These are phyloP conservation scores for Phycomyces blakesleeanus DNA, from an alignment of 192 early-diverging fungal species.

Conservation along the genomic window DNA sequence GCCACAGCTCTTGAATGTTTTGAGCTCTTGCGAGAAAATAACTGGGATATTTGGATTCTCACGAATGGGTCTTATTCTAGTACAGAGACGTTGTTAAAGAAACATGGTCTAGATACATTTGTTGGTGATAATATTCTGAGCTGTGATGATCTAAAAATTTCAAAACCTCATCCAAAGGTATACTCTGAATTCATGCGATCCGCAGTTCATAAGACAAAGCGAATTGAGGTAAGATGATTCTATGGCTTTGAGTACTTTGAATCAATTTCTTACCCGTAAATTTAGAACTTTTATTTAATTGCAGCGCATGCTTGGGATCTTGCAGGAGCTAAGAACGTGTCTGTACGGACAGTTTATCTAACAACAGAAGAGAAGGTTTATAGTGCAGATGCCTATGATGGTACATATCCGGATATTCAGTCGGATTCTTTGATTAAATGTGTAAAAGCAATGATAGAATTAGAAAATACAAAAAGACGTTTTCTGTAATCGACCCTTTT, in stretches of 20 bases:
- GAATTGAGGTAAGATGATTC: slow-evolving; percentile 26
- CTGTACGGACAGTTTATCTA: slow-evolving; percentile 22
- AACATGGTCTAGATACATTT: not conserved
- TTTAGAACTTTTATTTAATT: slow-evolving; percentile 33
- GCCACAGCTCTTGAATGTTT: slow-evolving; percentile 13
- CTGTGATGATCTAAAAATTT: slow-evolving; percentile 26
- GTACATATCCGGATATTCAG: slow-evolving; percentile 18
- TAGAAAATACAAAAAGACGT: slow-evolving; percentile 6
- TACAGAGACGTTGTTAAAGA: slow-evolving; percentile 9
- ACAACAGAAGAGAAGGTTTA: slow-evolving; percentile 18
- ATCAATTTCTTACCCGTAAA: not conserved
- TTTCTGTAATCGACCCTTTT: not conserved
- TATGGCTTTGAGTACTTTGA: no score
- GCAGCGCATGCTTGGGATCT: slow-evolving; percentile 32
- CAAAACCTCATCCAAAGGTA: slow-evolving; percentile 36
- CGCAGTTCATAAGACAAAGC: slow-evolving; percentile 20
- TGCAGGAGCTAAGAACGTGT: slow-evolving; percentile 26
- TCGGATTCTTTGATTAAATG: slow-evolving; percentile 17
- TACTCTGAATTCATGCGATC: slow-evolving; percentile 29
- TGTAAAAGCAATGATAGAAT: slow-evolving; percentile 18
- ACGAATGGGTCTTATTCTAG: slow-evolving; percentile 13
- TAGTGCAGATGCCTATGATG: slow-evolving; percentile 12
- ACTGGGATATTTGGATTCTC: slow-evolving; percentile 33
- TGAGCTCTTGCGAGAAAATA: not conserved
- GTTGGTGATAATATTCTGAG: slow-evolving; percentile 21